Base-by-base conservation (phyloP, 164 flowering plant species). In the Vitis rotundifolia region DNA sequence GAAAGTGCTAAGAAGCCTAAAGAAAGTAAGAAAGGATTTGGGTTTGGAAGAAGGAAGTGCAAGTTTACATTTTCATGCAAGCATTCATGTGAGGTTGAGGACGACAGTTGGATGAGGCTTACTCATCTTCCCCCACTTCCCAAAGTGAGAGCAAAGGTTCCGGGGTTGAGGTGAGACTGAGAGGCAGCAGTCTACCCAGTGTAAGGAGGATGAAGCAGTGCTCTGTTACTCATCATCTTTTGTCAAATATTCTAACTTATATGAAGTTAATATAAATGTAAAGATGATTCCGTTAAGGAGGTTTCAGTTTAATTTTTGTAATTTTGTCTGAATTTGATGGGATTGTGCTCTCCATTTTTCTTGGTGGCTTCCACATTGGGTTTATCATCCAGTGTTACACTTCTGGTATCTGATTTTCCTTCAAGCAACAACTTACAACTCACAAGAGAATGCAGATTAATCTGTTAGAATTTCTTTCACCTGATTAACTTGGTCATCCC, bases 81-180 rank as follows among this genome's bases (percentile, higher is more conserved):
- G 69, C 37, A 65, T 0, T 51, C 66, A 3, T 58, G 67, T 72
- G 67, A 68, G 64, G 79, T 76, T 9, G 66, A 63, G 28, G 48
- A 52, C 44, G 73, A 72, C 52, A 76, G 66, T 49, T 59, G 64
- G 61, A 57, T 72, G 11, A 72, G 64, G 61, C 50, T 76, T 19
- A 11, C 75, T 37, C 66, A 50, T n/a, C 66, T 68, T 61, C 76
- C 75, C 62, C 73, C 66, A 52, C 61, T 72, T 58, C 68, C 68
- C 19, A 60, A 59, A 63, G 70, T 47, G 63, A 75, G 78, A 37
- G 44, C 44, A 3, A 37, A 37, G 5, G 37, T 3, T 37, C 29
- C 13, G 19, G 49, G 49, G 11, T 15, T 64, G 11, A n/a, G 47
- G 49, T 10, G 67, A 49, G 54, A 22, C 31, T 37, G 13, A n/a